Evolutionary conservation across 768 basidiomycete genomes (phyloP), one percentile per base, ranked within the genome.

Genomic region (Antrodiella citrinella): DNA sequence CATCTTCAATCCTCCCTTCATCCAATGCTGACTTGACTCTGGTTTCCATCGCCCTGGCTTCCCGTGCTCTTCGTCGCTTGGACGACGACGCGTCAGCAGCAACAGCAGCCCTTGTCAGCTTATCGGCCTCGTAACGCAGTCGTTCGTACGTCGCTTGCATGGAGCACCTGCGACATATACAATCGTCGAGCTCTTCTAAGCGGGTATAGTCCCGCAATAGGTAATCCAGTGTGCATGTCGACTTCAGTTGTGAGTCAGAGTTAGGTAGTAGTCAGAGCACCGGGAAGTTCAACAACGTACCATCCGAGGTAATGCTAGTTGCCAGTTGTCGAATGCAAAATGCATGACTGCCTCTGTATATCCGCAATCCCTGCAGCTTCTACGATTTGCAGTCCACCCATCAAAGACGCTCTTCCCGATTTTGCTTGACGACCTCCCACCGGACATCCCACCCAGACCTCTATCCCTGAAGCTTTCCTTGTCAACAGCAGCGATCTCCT

Each of bases 321-420:
- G 86, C 81, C 87, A 82, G 59, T 82, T 91, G 62, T 93, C 87
- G 56, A 93, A 85, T 1, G 83, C 72, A 62, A 91, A 94, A 63
- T 86, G 92, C 85, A 88, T 91, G 54, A 92, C 91, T 2, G 91
- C 88, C 61, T 94, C 91, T 12, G 91, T 91, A 63, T 95, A 97
- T 15, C 91, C 92, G 62, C 95, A 97, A 45, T 80, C 74, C 44
- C 88, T 74, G 59, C 95, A 97, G 55, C 86, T 90, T 51, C 93
- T 72, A 53, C 92, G 70, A 59, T 95, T 91, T 2, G 94, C 92
- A 1, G 91, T 91, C 53, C 97, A 69, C 0, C 91, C 92, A 55
- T 95, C 91, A 58, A 92, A 95, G 4, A 90, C 85, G 48, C 80
- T 80, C 69, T 82, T 83, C 26, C 74, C 72, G 43, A 74, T 72